phyloP scores from a whole-genome alignment of 2,329 filamentous ascomycete species.

The Epichloe typhina region DNA sequence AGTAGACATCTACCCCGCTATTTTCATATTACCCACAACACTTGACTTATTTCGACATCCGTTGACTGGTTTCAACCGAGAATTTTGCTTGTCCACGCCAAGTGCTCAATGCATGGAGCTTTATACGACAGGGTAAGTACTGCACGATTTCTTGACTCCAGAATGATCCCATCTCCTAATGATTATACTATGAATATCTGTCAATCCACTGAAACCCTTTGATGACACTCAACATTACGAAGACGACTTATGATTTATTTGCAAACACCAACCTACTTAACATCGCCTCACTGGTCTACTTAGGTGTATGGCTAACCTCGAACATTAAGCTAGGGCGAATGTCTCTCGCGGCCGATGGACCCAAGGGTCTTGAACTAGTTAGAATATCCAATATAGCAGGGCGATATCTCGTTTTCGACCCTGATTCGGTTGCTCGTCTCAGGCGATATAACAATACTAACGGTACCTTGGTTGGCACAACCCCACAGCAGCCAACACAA shows the following conservation, averaged over 20 bases:
- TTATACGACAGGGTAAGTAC: neutral
- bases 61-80: neutral
- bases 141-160: neutral
- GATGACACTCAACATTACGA: conserved; percentile 32
- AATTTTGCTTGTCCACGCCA: neutral
- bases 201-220: conserved; percentile 44
- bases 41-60: neutral
- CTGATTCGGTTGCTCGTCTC: conserved; percentile 63
- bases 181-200: conserved; percentile 43
- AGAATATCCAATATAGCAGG: conserved; percentile 70
- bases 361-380: conserved; percentile 31
- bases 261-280: neutral
- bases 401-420: conserved; percentile 82
- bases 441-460: conserved; percentile 73
- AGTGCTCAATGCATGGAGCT: neutral
- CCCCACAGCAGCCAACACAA: conserved; percentile 87
- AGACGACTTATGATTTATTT: conserved; percentile 28
- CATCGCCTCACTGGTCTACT: neutral
- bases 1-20: neutral
- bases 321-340: neutral
- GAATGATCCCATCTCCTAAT: conserved; percentile 14
- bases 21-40: neutral
- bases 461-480: conserved; percentile 72
- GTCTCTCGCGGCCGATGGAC: neutral
- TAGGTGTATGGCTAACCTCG: neutral